These are phyloP conservation scores for Colletotrichum tanaceti DNA, from an alignment of 2,329 filamentous ascomycete species.

Conservation along the genomic window DNA sequence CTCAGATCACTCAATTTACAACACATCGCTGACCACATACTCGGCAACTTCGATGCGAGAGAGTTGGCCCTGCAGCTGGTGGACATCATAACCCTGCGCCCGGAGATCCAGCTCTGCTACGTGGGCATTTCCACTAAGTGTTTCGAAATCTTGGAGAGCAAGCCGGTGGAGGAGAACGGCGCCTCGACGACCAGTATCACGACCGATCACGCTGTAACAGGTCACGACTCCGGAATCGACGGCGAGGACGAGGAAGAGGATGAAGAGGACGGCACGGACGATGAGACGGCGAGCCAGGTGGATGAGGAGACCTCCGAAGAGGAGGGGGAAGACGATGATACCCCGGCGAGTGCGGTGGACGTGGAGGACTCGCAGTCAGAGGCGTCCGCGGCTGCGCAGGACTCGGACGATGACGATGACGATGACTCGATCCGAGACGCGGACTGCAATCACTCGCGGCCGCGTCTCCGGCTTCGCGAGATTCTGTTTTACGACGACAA, in stretches of 20 bases:
- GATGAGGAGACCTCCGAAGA: slow-evolving; percentile 49
- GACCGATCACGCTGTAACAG: slow-evolving; percentile 38
- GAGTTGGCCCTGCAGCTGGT: slow-evolving; percentile 82
- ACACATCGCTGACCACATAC: slow-evolving; percentile 72
- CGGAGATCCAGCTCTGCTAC: slow-evolving; percentile 82
- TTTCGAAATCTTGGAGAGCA: slow-evolving; percentile 81
- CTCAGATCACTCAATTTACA: slow-evolving; percentile 78
- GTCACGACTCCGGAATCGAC: slow-evolving; percentile 45
- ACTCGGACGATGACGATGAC: slow-evolving; percentile 57
- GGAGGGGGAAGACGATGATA: slow-evolving; percentile 45
- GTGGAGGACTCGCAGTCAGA: slow-evolving; percentile 46
- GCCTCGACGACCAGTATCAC: slow-evolving; percentile 39
- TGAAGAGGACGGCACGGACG: slow-evolving; percentile 51
- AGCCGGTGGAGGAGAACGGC: slow-evolving; percentile 56
- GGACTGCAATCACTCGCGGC: slow-evolving; percentile 50
- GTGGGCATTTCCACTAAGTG: slow-evolving; percentile 82
- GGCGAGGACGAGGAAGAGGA: slow-evolving; percentile 52
- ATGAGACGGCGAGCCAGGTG: slow-evolving; percentile 46
- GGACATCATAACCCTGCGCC: slow-evolving; percentile 80
- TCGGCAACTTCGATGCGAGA: slow-evolving; percentile 65
- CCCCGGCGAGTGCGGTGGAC: slow-evolving; percentile 48
- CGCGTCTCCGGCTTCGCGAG: slow-evolving; percentile 74
- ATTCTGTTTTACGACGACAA: slow-evolving; percentile 89
- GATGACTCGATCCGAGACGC: slow-evolving; percentile 60
- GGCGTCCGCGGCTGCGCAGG: slow-evolving; percentile 41